Base-by-base conservation (phyloP, 495 filamentous ascomycete species). In the Clohesyomyces aquaticus region DNA sequence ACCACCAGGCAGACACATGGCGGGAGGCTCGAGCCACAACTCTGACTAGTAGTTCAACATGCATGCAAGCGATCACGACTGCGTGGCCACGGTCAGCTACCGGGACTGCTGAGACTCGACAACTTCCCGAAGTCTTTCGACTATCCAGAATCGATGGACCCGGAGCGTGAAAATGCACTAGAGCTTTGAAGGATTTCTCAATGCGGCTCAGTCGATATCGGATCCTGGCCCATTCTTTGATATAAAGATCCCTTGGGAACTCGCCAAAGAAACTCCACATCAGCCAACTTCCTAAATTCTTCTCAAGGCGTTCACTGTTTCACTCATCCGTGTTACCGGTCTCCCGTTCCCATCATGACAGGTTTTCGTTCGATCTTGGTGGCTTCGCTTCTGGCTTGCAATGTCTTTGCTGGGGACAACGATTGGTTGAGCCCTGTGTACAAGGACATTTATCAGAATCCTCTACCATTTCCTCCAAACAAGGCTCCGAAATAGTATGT, bases 401-500 rank as follows among this genome's bases (percentile, higher is more conserved):
- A 56, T 19, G 46, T 53, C 29, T 46, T 67, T n/a, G 65, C 65
- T 27, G 65, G 65, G 26, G 65, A 67, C 42, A 38, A 58, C 25
- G 27, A 70, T 4, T 70, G 67, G 67, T 18, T 63, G 28, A 74
- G 72, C 54, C 72, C 72, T 18, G 70, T 59, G 26, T 84, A 81
- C 63, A 79, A 75, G 14, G 72, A 77, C 59, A 73, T 80, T 23
- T 84, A 76, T 61, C 71, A 80, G 59, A 73, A 72, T 27, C 74
- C 78, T 0, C 68, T 83, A 9, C 81, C 82, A 0, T 80, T 80
- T 38, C 81, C 80, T 19, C 76, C 79, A 0, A 72, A 78, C n/a
- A 81, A 80, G 51, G 28, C 67, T 3, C 77, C 77, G 0, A 66
- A 68, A 10, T 69, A 22, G 49, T 60, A 38, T 38, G 29, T 50